Percentiles rank a stretch among this genome's conserved stretches.
Evolutionary conservation across 805 yeast genomes (phyloP).

Genomic region (Yamadazyma akitaensis): DNA sequence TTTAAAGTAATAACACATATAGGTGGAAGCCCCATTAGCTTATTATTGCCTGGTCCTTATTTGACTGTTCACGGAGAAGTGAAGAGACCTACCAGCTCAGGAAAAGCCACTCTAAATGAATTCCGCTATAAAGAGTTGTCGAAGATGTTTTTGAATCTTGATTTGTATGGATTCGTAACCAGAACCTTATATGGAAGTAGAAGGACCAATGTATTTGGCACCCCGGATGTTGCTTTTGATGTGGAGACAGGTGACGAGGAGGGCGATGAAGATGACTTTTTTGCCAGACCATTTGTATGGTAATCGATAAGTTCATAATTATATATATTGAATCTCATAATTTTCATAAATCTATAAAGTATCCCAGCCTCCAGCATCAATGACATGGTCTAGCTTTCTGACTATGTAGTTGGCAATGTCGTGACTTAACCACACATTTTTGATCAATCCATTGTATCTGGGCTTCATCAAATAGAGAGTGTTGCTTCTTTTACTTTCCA

Average conservation of each 20-base stretch:
- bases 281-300: constrained; percentile 13
- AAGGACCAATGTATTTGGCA: constrained; percentile 4
- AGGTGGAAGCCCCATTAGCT: constrained; percentile 22
- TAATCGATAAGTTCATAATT: background rate
- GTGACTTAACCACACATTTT: constrained; percentile 74
- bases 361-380: constrained; percentile 96
- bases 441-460: constrained; percentile 63
- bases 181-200: constrained; percentile 27
- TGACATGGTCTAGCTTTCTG: constrained; percentile 69
- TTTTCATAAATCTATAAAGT: constrained; percentile 46
- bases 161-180: constrained; percentile 47
- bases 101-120: constrained; percentile 54
- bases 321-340: background rate
- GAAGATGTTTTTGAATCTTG: constrained; percentile 60
- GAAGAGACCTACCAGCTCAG: constrained; percentile 50
- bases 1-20: constrained; percentile 23
- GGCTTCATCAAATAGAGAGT: constrained; percentile 62
- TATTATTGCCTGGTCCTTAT: constrained; percentile 61
- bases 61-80: constrained; percentile 75
- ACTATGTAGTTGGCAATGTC: constrained; percentile 75
- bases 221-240: constrained; percentile 1
- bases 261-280: constrained; percentile 6
- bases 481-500: constrained; percentile 66
- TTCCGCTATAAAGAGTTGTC: constrained; percentile 56
- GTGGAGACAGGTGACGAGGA: constrained; percentile 9